Evolutionary conservation across 2,329 filamentous ascomycete species (phyloP).

Genomic region (Aspergillus terreus): DNA sequence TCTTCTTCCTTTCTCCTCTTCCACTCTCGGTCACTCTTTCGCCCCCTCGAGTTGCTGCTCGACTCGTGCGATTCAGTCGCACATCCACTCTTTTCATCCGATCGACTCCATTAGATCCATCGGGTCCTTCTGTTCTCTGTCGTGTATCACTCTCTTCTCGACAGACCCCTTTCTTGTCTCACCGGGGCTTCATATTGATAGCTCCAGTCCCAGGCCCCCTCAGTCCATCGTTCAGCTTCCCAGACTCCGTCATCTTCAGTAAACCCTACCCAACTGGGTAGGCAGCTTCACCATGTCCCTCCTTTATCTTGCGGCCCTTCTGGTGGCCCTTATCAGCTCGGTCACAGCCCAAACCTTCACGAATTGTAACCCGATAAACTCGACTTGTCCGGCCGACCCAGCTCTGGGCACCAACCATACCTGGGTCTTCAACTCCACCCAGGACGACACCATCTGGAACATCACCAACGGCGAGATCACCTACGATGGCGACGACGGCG

Average conservation of each 20-base stretch:
- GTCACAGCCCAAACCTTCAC: constrained; percentile 68
- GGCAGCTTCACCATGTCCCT: constrained; percentile 19
- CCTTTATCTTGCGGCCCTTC: constrained; percentile 23
- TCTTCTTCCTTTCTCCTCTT: not conserved
- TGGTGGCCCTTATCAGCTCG: constrained; percentile 25
- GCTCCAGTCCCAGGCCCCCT: not conserved
- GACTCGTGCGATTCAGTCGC: constrained; percentile 23
- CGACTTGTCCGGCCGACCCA: constrained; percentile 65
- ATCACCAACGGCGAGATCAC: constrained; percentile 63
- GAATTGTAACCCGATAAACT: constrained; percentile 71
- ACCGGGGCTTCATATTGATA: too few relatives aligned
- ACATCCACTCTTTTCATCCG: constrained; percentile 15
- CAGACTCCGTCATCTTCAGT: too few relatives aligned
- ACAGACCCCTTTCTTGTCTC: too few relatives aligned
- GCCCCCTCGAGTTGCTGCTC: not conserved
- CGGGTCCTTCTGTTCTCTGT: not conserved
- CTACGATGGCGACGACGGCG: constrained; percentile 58
- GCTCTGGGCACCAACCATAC: constrained; percentile 62
- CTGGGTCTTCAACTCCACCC: constrained; percentile 61
- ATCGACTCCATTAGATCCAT: constrained; percentile 12
- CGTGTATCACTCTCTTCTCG: too few relatives aligned
- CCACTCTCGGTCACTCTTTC: not conserved
- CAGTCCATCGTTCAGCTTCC: not conserved
- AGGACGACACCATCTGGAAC: constrained; percentile 62
- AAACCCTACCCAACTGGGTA: too few relatives aligned